Evolutionary conservation across 345 rosid genomes (phyloP).

Genomic region (Sapria himalayana): DNA sequence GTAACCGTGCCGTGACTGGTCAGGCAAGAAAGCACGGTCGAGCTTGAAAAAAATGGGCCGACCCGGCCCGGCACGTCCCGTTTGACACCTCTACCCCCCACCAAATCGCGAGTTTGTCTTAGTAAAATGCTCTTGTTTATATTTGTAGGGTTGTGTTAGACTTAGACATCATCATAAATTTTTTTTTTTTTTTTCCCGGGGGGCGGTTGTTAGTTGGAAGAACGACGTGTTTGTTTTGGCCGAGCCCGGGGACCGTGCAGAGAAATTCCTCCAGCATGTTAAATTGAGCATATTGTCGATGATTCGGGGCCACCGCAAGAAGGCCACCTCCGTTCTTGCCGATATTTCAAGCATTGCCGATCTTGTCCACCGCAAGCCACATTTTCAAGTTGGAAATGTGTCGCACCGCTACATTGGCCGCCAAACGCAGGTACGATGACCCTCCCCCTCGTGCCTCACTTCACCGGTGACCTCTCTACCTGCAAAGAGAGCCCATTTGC

Average conservation of each 20-base stretch:
- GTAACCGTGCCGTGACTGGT: too few relatives aligned
- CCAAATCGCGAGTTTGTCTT: too few relatives aligned
- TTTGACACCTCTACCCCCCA: too few relatives aligned
- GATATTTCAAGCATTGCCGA: constrained; percentile 54
- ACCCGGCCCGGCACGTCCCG: too few relatives aligned
- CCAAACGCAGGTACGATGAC: constrained; percentile 55
- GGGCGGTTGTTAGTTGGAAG: constrained; percentile 96
- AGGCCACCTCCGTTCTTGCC: constrained; percentile 33
- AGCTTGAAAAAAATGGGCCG: too few relatives aligned
- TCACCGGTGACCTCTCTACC: too few relatives aligned
- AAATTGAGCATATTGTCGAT: constrained; percentile 57
- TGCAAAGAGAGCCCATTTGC: too few relatives aligned
- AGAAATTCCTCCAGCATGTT: constrained; percentile 64
- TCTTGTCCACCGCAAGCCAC: constrained; percentile 37
- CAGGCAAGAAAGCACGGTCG: too few relatives aligned
- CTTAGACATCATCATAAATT: constrained; percentile 11
- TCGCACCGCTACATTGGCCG: constrained; percentile 81
- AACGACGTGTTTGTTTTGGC: constrained; percentile 95
- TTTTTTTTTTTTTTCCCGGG: constrained; percentile 11
- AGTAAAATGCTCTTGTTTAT: too few relatives aligned
- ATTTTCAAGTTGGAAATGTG: constrained; percentile 78
- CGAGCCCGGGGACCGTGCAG: constrained; percentile 92
- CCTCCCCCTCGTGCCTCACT: neutral
- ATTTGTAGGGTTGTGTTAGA: constrained; percentile 5
- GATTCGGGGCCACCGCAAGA: constrained; percentile 28